Evolutionary conservation across 1,284 basidiomycete species (phyloP), one percentile per base, ranked within the genome.

Genomic region (Cryptococcus jaspeensis): DNA sequence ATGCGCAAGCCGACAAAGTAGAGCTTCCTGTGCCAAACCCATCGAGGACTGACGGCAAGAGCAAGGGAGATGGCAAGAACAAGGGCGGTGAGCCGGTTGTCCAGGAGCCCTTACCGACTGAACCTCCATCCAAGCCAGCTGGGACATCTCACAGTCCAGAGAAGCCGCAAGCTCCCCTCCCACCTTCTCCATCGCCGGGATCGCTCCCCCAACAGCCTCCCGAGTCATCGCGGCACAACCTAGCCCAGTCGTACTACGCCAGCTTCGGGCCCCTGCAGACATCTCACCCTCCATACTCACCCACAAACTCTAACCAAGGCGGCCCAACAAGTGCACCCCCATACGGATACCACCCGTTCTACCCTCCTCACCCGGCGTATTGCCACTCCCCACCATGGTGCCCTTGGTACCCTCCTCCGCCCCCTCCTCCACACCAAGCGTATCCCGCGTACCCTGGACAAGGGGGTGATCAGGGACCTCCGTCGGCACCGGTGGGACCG

Each of bases 331-430:
- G 23, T 13, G 50, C 38, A 9, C 50, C 50, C 16, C 50, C 22
- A 25, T 42, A 51, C 18, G 16, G 20, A 18, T 51, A 51, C 23
- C 32, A 51, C 22, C 50, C 37, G 23, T 9, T 22, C 28, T 41
- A 39, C 37, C 42, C 11, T 25, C 50, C 50, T 8, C 50, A 38
- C 6, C 39, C 50, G 9, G n/a, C 37, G 16, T 51, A 39, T 37
- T 37, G 20, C 1, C 22, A 11, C 12, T 20, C 50, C 2, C 50
- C 37, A 1, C 6, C 38, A 18, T 37, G 37, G 15, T 9, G 23
- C 11, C 38, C 39, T 23, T 51, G 50, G 50, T 42, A 51, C 40
- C 50, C n/a, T n/a, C n/a, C n/a, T n/a, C n/a, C 38, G 15, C 23
- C 39, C 13, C 36, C 32, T 38, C 48, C 32, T 39, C 36, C 28